These are phyloP conservation scores for Suhomyces anneliseae DNA, from an alignment of 1,139 yeast genomes.

Conservation along the genomic window DNA sequence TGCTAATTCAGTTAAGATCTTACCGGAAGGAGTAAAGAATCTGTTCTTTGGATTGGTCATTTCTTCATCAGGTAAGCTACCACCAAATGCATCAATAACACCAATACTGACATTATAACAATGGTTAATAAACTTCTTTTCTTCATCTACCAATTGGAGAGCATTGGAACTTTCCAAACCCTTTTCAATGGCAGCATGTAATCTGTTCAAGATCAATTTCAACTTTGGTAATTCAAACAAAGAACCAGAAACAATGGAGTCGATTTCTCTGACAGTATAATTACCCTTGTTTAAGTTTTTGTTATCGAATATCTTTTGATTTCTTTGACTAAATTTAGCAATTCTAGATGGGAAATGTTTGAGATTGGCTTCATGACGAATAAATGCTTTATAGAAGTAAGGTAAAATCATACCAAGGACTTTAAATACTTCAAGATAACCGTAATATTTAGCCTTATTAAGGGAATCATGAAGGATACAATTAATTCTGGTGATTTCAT, in stretches of 20 bases:
- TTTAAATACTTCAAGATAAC: slow-evolving; percentile 69
- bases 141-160: slow-evolving; percentile 7
- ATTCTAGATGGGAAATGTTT: slow-evolving; percentile 39
- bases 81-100: slow-evolving; percentile 83
- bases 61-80: slow-evolving; percentile 30
- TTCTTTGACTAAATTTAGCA: slow-evolving; percentile 47
- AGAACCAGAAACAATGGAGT: slow-evolving; percentile 68
- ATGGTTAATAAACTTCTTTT: slow-evolving; percentile 26
- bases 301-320: slow-evolving; percentile 45
- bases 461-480: slow-evolving; percentile 79
- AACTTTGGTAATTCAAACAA: slow-evolving; percentile 65
- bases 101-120: slow-evolving; percentile 56
- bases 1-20: slow-evolving; percentile 79
- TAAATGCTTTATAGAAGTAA: slow-evolving; percentile 86
- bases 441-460: slow-evolving; percentile 63
- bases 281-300: slow-evolving; percentile 29
- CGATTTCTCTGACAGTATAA: slow-evolving; percentile 61
- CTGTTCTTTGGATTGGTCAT: slow-evolving; percentile 36
- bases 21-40: slow-evolving; percentile 89
- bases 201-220: slow-evolving; percentile 64
- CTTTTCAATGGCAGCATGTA: slow-evolving; percentile 31
- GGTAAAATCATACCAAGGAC: slow-evolving; percentile 83
- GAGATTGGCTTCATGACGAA: slow-evolving; percentile 84
- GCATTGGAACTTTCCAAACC: slow-evolving; percentile 10
- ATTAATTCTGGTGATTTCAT: slow-evolving; percentile 86